Base-by-base conservation (phyloP, 495 filamentous ascomycete species). In the Apiosordaria backusii region DNA sequence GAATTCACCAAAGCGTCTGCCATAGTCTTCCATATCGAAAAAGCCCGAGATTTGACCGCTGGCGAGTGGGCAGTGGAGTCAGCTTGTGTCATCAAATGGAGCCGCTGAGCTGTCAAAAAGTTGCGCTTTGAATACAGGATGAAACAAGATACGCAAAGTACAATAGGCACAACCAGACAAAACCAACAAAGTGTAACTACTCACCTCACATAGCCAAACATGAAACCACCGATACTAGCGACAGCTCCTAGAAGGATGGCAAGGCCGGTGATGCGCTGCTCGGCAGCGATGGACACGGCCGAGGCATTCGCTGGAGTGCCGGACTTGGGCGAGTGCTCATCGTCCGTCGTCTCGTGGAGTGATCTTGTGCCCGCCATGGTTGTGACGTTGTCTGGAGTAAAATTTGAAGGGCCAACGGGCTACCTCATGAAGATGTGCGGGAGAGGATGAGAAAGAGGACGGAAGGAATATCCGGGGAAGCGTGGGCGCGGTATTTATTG, bases 181-280 rank as follows among this genome's bases (percentile, higher is more conserved):
- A 23, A 7, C 9, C 24, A 50, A 2, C 26, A 35, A 16, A 26
- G 55, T n/a, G 57, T 1, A 53, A 68, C 61, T 73, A 69, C 80
- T 69, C 75, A 89, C 89, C 63, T 90, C 61, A 81, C 88, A 75
- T 92, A 91, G 67, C 90, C 90, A 68, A 92, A 92, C 76, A 92
- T 89, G 78, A 92, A 90, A 66, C 90, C 90, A 72, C 90, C 90
- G 81, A 92, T 90, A 22, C 88, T 83, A 62, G 84, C 81, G 55
- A 84, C 76, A 25, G 68, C 63, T 7, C 82, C 82, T 54, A 84
- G 71, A 45, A 78, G 71, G 61, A 77, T 50, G 13, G 82, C 76
- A 3, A 78, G 54, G 27, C 72, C 57, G 19, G 81, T 83, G 59
- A 82, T 61, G 64, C 63, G 76, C 50, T 75, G 72, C 63, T 72